phyloP scores from a whole-genome alignment of 83 land plant species.

The Isoetes engelmannii region DNA sequence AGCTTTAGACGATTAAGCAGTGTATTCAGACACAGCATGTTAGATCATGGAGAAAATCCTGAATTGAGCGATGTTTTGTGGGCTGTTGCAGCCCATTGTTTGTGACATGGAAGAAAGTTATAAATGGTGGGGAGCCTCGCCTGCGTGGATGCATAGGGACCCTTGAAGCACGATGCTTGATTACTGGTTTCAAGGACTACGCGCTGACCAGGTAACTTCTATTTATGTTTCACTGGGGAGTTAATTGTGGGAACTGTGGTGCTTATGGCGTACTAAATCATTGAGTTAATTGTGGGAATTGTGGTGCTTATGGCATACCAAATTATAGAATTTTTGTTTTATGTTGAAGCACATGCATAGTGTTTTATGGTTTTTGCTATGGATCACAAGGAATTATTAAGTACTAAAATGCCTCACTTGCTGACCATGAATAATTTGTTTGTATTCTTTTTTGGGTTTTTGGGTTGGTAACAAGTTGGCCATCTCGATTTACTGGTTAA shows the following conservation, averaged over 20 bases:
- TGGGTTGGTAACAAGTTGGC: no score
- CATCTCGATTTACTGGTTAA: no score
- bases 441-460: no score
- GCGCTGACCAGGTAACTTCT: constrained; percentile 78
- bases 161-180: constrained; percentile 76
- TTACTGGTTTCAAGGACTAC: constrained; percentile 92
- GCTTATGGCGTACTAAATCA: neutral
- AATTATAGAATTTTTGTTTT: neutral
- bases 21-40: no score
- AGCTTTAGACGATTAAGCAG: no score
- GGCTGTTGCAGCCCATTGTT: constrained; percentile 77
- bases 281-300: constrained; percentile 1
- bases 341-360: neutral
- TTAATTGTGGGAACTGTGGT: neutral
- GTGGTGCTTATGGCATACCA: neutral
- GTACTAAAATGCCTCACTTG: no score
- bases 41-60: no score
- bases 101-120: constrained; percentile 97
- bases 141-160: constrained; percentile 99
- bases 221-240: no score
- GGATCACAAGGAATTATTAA: neutral
- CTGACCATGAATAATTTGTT: no score
- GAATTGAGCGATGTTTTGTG: constrained; percentile 4
- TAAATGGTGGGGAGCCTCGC: constrained; percentile 95
- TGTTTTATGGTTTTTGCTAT: constrained; percentile 5